Base-by-base conservation (phyloP, 768 basidiomycete species). In the Boletus reticuloceps region DNA sequence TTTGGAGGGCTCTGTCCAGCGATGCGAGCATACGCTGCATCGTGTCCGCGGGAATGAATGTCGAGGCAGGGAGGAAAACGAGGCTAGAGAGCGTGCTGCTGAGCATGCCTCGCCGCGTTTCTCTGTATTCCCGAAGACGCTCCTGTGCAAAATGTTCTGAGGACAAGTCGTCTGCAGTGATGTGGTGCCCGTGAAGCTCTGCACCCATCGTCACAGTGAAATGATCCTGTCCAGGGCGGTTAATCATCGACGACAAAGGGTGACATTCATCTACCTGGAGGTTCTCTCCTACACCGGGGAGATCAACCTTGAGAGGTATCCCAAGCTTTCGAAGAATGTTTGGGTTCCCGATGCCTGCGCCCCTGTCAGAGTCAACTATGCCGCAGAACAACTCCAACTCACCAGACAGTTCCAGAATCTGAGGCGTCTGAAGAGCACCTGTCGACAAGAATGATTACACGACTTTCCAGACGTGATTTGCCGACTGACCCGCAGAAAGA, bases 371-470 rank as follows among this genome's bases (percentile, higher is more conserved):
- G 16, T 7, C 19, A 29, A 37, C 12, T 17, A n/a, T 16, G 29
- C 12, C 13, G 25, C 14, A 7, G n/a, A 22, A 32, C 19, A 10
- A 6, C 12, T 20, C 29, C 16, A 3, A 34, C 54, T 1, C 20
- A 61, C 67, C 68, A 37, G 68, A 73, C 14, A 72, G 58, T 40
- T 72, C 71, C n/a, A 75, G 57, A 17, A 75, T 53, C 55, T 74
- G 72, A 5, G 74, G 71, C 2, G 72, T 74, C 37, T 63, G 62
- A 32, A 75, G 54, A 8, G 69, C 45, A 47, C 69, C 67, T 70
- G 16, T 13, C 16, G 14, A 19, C 39, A 16, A 12, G 20, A 4
- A 31, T 32, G 10, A 20, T 31, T 37, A 38, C 27, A 38, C 8
- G 11, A 29, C n/a, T 52, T 14, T 32, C 16, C 10, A n/a, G 17